Evolutionary conservation across 2,329 filamentous ascomycete genomes (phyloP).

Genomic region (Microsporum canis): DNA sequence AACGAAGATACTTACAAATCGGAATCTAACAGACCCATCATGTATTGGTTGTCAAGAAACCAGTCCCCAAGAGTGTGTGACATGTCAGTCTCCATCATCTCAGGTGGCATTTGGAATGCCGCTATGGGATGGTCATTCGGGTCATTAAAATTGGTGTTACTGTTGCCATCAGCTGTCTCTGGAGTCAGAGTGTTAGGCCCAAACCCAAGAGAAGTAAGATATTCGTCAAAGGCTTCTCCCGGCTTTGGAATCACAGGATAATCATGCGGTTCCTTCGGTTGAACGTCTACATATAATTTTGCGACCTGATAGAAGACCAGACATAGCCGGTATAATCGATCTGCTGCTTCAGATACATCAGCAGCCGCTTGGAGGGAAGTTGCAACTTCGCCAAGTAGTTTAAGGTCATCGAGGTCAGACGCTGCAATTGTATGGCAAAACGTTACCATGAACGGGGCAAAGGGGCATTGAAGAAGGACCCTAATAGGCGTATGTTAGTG

Average conservation of each 20-base stretch:
- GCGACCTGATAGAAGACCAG: slow-evolving; percentile 52
- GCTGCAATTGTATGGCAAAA: slow-evolving; percentile 44
- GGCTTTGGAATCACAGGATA: slow-evolving; percentile 32
- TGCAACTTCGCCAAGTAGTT: slow-evolving; percentile 46
- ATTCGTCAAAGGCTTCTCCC: slow-evolving; percentile 52
- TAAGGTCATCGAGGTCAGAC: slow-evolving; percentile 42
- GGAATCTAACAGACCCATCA: slow-evolving; percentile 55
- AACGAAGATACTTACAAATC: slow-evolving; percentile 29
- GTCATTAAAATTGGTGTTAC: neutral
- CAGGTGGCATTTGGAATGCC: slow-evolving; percentile 10
- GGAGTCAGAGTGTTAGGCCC: slow-evolving; percentile 30
- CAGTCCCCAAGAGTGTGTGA: slow-evolving; percentile 49
- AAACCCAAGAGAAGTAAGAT: slow-evolving; percentile 52
- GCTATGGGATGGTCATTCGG: neutral
- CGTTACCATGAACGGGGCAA: slow-evolving; percentile 41
- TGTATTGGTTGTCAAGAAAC: slow-evolving; percentile 55
- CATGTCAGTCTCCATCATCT: slow-evolving; percentile 19
- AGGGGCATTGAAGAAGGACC: slow-evolving; percentile 35
- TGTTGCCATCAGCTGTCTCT: slow-evolving; percentile 1
- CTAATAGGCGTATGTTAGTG: slow-evolving; percentile 15
- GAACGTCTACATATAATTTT: slow-evolving; percentile 51
- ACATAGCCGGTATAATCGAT: slow-evolving; percentile 52
- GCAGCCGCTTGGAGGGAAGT: slow-evolving; percentile 43
- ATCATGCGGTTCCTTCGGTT: slow-evolving; percentile 18
- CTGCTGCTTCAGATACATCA: slow-evolving; percentile 46